A percentile compares a stretch with the other conserved stretches of the same genome.
Conservation (phyloP, 2,329 filamentous ascomycete species). For the Colletotrichum sp. region DNA sequence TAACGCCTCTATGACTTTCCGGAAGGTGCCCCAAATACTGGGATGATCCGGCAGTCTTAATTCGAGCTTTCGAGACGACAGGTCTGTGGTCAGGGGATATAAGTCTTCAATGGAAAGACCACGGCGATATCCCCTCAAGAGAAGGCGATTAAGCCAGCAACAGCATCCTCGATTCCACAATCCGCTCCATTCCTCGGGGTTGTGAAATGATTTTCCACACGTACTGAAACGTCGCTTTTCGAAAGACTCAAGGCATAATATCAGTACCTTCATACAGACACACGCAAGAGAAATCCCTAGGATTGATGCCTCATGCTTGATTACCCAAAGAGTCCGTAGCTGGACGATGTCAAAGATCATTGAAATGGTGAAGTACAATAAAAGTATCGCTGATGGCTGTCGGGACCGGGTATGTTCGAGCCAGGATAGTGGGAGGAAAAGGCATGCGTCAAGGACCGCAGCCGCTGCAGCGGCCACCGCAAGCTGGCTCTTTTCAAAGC, state of each 20-base stretch:
- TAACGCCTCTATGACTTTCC: neutral
- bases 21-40: neutral
- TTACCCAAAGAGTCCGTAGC: neutral
- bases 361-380: neutral
- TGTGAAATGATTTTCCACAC: slow-evolving; percentile 31
- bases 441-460: neutral
- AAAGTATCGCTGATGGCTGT: neutral
- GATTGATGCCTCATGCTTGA: neutral
- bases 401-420: neutral
- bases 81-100: slow-evolving; percentile 7
- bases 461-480: neutral
- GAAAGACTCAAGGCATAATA: slow-evolving; percentile 23
- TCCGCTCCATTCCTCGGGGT: slow-evolving; percentile 38
- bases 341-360: neutral
- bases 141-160: slow-evolving; percentile 38
- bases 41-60: too few relatives aligned
- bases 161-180: slow-evolving; percentile 32
- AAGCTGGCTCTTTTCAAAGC: neutral
- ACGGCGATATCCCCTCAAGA: slow-evolving; percentile 33
- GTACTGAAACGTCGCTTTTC: slow-evolving; percentile 13
- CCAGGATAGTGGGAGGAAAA: neutral
- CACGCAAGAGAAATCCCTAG: slow-evolving; percentile 20
- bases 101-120: slow-evolving; percentile 32
- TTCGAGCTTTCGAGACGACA: neutral
- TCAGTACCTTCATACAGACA: slow-evolving; percentile 19